phyloP scores from a whole-genome alignment of 2,329 filamentous ascomycete genomes.

The Botrytis tulipae region DNA sequence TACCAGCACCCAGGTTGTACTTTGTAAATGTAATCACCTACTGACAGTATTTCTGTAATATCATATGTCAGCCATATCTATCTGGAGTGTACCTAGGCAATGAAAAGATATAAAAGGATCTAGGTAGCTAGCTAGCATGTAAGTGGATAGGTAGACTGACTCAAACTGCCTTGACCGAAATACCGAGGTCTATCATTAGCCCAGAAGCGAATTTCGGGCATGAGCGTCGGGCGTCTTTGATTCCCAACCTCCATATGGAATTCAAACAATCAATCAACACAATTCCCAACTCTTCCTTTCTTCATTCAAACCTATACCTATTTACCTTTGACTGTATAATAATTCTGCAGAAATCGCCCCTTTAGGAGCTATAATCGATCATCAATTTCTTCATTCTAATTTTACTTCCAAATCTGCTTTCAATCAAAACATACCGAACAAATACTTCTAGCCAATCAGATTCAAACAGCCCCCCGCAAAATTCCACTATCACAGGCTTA shows the following conservation, averaged over 20 bases:
- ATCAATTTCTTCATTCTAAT: background rate
- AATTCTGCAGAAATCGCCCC: background rate
- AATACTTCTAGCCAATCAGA: background rate
- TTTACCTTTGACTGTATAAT: background rate
- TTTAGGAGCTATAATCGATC: background rate
- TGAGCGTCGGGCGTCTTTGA: constrained; percentile 2
- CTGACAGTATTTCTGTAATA: background rate
- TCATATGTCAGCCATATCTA: background rate
- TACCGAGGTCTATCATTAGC: constrained; percentile 10
- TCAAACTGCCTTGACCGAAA: background rate
- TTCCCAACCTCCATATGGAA: constrained; percentile 13
- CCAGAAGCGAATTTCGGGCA: background rate
- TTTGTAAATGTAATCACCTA: background rate
- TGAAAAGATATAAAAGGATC: background rate
- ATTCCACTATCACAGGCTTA: constrained; percentile 4
- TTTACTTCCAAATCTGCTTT: background rate
- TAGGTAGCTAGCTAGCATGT: background rate
- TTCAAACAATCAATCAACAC: background rate
- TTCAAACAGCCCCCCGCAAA: background rate
- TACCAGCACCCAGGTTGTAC: background rate
- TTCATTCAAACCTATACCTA: background rate
- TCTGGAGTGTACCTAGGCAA: background rate
- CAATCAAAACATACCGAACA: background rate
- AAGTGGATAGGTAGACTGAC: background rate
- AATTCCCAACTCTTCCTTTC: background rate